Base-by-base conservation (phyloP, 2,329 filamentous ascomycete species). In the Aspergillus ochraceus region DNA sequence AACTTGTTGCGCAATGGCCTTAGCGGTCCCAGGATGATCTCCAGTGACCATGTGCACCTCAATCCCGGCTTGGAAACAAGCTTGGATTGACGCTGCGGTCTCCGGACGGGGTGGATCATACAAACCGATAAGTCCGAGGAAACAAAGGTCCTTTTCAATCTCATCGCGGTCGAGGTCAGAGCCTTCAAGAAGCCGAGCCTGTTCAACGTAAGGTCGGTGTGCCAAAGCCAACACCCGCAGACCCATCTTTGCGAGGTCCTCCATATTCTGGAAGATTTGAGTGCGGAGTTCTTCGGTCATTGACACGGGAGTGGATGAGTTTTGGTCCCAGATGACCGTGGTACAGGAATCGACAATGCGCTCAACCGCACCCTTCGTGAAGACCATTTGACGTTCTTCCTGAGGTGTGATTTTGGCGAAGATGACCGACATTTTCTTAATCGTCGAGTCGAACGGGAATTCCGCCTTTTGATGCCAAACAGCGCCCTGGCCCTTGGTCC, bases 81-180 rank as follows among this genome's bases (percentile, higher is more conserved):
- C 83, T 22, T 80, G 79, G 58, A 92, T 89, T 11, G 89, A 86
- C 2, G 79, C 82, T 30, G 87, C 89, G 2, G 91, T 91, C 77
- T 94, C 91, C 4, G 86, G 84, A 2, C 91, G 90, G 49, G 91
- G 91, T 9, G 91, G 91, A 68, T 95, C 91, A 73, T 93, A 93
- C 66, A 95, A 88, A 55, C 90, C 91, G 49, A 89, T 87, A 8
- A 96, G 83, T 20, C 92, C 92, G 6, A 91, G 83, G 60, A 94
- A 90, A 10, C 82, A 83, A 30, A 96, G 83, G 51, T 84, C 80
- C 24, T 78, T 77, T 70, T 94, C 91, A 12, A 92, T 82, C 3
- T 81, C 75, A 9, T 78, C 74, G 9, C 91, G 89, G 36, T 76
- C 74, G 2, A 82, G 74, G n/a, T 80, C 77, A 2, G 76, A 72